A percentile compares a stretch with the other conserved stretches of the same genome.
phyloP scores from a whole-genome alignment of 2,329 filamentous ascomycete species.

The Trichophyton schoenleinii region DNA sequence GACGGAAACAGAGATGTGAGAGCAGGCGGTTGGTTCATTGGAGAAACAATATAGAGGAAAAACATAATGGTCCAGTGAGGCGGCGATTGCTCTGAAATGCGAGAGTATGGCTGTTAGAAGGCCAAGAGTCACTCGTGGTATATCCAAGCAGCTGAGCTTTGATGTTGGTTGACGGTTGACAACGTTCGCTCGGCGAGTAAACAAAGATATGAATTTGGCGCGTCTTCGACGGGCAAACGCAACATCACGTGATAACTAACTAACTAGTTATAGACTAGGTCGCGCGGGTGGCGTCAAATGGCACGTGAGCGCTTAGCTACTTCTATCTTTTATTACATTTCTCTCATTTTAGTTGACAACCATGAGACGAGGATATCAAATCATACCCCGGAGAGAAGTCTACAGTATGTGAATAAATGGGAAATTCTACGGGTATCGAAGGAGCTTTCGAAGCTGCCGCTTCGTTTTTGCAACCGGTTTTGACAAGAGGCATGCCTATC shows the following conservation, averaged over 20 bases:
- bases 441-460: slow-evolving; percentile 25
- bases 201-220: background rate
- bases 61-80: background rate
- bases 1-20: background rate
- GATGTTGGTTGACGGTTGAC: background rate
- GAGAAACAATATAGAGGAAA: background rate
- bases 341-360: background rate
- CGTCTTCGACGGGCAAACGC: background rate
- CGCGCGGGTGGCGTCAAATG: background rate
- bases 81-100: background rate
- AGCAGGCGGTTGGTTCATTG: slow-evolving; percentile 9
- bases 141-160: background rate
- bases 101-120: background rate
- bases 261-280: too few relatives aligned
- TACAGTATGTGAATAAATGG: slow-evolving; percentile 18
- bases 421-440: slow-evolving; percentile 15
- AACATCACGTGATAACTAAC: background rate
- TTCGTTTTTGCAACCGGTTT: slow-evolving; percentile 27
- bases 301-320: background rate
- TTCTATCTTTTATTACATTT: too few relatives aligned
- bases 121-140: background rate
- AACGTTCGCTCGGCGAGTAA: background rate
- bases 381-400: background rate
- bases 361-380: background rate
- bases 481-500: slow-evolving; percentile 29